Conservation (phyloP, 768 basidiomycete species). For the Pleurotus sapidus region DNA sequence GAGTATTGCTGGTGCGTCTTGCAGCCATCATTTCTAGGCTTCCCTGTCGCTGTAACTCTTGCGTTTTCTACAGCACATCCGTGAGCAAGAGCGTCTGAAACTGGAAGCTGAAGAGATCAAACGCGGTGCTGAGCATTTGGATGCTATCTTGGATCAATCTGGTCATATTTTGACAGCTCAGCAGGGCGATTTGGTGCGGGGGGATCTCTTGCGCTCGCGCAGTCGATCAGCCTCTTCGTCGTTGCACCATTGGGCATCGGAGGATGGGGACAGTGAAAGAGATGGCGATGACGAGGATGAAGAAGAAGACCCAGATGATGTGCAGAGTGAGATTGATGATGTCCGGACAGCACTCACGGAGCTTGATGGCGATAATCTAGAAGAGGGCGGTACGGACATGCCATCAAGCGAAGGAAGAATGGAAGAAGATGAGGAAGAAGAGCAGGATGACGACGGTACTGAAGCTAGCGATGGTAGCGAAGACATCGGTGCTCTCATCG, state of each 20-base stretch:
- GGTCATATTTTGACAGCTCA: constrained; percentile 85
- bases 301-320: constrained; percentile 24
- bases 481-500: neutral
- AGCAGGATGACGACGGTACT: constrained; percentile 1
- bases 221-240: constrained; percentile 53
- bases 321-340: constrained; percentile 21
- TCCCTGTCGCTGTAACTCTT: neutral
- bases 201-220: constrained; percentile 39
- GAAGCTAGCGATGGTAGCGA: neutral
- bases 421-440: constrained; percentile 6
- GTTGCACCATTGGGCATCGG: constrained; percentile 28
- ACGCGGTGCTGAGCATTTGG: constrained; percentile 81
- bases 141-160: constrained; percentile 88
- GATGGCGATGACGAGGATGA: constrained; percentile 29
- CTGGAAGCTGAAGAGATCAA: constrained; percentile 76
- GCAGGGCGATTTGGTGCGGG: constrained; percentile 60
- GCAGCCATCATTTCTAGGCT: neutral
- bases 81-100: constrained; percentile 61
- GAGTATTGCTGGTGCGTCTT: constrained; percentile 73
- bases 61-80: constrained; percentile 53
- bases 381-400: neutral
- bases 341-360: no score
- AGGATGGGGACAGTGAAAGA: constrained; percentile 36
- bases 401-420: neutral
- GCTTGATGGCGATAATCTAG: constrained; percentile 25